These are phyloP conservation scores for Stevia rebaudiana DNA, from an alignment of 140 eudicot genomes.

Conservation along the genomic window DNA sequence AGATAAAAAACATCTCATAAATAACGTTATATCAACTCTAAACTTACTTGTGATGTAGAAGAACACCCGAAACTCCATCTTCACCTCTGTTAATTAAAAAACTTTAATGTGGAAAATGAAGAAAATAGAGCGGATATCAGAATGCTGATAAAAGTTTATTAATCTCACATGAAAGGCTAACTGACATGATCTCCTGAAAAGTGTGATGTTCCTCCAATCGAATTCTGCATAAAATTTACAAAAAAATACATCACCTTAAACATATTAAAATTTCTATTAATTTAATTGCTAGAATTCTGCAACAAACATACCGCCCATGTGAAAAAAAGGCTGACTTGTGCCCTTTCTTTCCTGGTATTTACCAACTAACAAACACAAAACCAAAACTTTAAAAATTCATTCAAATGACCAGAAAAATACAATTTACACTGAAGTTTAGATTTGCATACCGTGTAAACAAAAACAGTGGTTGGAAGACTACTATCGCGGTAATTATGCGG, in stretches of 20 bases:
- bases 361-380: slow-evolving; percentile 52
- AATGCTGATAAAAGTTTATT: not conserved
- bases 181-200: slow-evolving; percentile 88
- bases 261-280: not conserved
- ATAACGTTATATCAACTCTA: not conserved
- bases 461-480: slow-evolving; percentile 92
- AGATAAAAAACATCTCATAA: not conserved
- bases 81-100: slow-evolving; percentile 48
- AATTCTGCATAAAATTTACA: slow-evolving; percentile 46
- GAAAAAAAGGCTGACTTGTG: slow-evolving; percentile 90
- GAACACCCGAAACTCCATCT: slow-evolving; percentile 97
- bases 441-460: slow-evolving; percentile 76
- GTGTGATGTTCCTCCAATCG: slow-evolving; percentile 89
- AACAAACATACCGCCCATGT: slow-evolving; percentile 85
- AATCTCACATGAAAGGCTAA: slow-evolving; percentile 76
- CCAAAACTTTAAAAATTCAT: not conserved
- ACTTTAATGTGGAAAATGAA: not conserved
- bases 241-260: not conserved
- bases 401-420: not conserved
- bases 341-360: slow-evolving; percentile 92
- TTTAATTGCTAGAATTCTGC: not conserved
- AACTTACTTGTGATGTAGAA: slow-evolving; percentile 94
- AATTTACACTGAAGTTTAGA: not conserved
- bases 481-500: slow-evolving; percentile 93
- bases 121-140: not conserved